Conservation (phyloP, 257 asterid genomes). For the Henckelia pumila region DNA sequence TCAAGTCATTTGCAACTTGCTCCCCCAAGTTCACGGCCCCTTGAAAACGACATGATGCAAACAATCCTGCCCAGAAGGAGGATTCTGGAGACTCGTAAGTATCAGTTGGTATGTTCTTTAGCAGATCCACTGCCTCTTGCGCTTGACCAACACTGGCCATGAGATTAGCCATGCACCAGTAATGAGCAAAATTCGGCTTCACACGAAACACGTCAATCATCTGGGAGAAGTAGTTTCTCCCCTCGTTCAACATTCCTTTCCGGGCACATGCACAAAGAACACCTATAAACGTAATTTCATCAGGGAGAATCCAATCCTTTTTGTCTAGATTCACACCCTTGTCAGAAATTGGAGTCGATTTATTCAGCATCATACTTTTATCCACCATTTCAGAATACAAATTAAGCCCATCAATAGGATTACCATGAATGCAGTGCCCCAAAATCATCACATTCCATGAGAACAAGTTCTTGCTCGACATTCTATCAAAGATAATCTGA, state of each 20-base stretch:
- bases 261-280: constrained; percentile 71
- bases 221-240: constrained; percentile 39
- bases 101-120: constrained; percentile 41
- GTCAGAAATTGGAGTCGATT: neutral
- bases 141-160: constrained; percentile 50
- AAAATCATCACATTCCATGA: constrained; percentile 67
- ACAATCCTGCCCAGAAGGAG: constrained; percentile 49
- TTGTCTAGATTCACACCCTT: neutral
- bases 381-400: constrained; percentile 43
- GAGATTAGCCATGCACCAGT: constrained; percentile 76
- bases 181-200: constrained; percentile 60
- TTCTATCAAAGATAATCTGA: constrained; percentile 43
- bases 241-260: constrained; percentile 43
- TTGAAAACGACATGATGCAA: constrained; percentile 55
- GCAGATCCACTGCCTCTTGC: constrained; percentile 52
- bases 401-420: constrained; percentile 48
- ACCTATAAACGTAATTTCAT: constrained; percentile 69
- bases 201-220: constrained; percentile 43
- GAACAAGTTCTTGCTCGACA: constrained; percentile 45
- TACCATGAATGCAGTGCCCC: constrained; percentile 63
- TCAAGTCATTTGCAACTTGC: constrained; percentile 45
- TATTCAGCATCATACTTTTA: constrained; percentile 18
- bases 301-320: constrained; percentile 34
- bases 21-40: constrained; percentile 47
- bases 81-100: constrained; percentile 38